A percentile compares a stretch with the other conserved stretches of the same genome.
These are phyloP conservation scores for Calonectria naviculata DNA, from an alignment of 2,329 filamentous ascomycete species.

Conservation along the genomic window DNA sequence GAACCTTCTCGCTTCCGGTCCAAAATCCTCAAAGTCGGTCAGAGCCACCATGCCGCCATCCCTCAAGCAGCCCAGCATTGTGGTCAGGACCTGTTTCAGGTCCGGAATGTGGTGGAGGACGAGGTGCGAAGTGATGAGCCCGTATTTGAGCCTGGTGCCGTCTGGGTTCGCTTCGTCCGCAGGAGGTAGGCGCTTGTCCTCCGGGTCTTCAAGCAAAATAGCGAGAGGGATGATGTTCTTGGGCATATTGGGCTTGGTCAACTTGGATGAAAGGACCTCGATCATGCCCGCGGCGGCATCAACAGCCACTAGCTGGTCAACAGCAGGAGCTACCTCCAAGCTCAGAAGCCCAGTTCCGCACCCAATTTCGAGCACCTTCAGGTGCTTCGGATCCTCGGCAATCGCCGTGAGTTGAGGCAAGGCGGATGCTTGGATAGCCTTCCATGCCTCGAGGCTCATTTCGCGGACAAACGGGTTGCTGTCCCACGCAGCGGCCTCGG, in stretches of 20 bases:
- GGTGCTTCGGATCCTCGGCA: neutral
- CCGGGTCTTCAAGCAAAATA: constrained; percentile 59
- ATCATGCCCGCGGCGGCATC: constrained; percentile 68
- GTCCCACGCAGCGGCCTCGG: constrained; percentile 66
- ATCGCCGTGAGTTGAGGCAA: constrained; percentile 7
- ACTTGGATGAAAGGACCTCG: constrained; percentile 57
- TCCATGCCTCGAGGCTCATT: constrained; percentile 49
- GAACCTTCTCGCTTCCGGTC: constrained; percentile 61
- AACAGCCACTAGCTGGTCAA: constrained; percentile 60
- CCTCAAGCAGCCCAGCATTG: constrained; percentile 59
- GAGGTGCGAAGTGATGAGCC: constrained; percentile 64
- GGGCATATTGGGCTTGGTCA: constrained; percentile 41
- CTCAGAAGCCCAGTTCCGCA: constrained; percentile 67
- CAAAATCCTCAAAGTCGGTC: constrained; percentile 69
- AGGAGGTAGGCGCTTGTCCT: constrained; percentile 55
- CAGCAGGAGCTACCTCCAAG: constrained; percentile 58
- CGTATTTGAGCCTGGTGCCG: constrained; percentile 53
- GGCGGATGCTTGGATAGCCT: constrained; percentile 41
- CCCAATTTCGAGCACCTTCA: constrained; percentile 65
- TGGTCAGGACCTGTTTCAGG: constrained; percentile 53
- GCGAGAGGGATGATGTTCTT: constrained; percentile 59
- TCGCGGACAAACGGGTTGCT: constrained; percentile 62
- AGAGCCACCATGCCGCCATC: constrained; percentile 60
- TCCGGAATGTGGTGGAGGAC: constrained; percentile 67
- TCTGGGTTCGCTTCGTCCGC: constrained; percentile 41